phyloP scores from a whole-genome alignment of 371 early-diverging fungal species.

The Parasitella parasitica region DNA sequence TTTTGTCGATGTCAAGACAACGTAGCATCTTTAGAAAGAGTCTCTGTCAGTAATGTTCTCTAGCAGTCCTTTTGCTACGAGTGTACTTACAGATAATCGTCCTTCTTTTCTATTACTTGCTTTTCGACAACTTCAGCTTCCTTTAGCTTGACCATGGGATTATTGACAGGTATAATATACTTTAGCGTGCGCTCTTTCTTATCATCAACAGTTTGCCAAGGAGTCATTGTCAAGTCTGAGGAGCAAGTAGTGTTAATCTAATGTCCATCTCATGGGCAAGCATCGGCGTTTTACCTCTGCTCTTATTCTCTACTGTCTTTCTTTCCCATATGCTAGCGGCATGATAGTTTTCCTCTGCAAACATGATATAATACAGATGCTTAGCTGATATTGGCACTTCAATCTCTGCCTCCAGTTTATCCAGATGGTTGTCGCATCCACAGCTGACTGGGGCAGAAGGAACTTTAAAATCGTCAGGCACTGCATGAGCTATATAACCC shows the following conservation, averaged over 20 bases:
- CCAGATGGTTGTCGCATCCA: conserved; percentile 68
- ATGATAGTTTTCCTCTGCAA: conserved; percentile 34
- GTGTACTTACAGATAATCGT: conserved; percentile 45
- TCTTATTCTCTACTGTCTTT: conserved; percentile 45
- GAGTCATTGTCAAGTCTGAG: conserved; percentile 41
- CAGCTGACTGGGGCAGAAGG: conserved; percentile 58
- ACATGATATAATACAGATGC: conserved; percentile 58
- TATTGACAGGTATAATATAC: conserved; percentile 55
- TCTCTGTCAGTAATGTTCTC: conserved; percentile 7
- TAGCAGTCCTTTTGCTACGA: not conserved
- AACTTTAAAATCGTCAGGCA: conserved; percentile 40
- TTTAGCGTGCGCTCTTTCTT: conserved; percentile 45
- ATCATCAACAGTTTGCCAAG: conserved; percentile 38
- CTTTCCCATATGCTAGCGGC: conserved; percentile 46
- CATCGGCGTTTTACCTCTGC: conserved; percentile 42
- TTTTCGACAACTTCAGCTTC: conserved; percentile 62
- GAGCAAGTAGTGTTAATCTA: not conserved
- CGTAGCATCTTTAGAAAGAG: conserved; percentile 33
- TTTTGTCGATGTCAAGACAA: conserved; percentile 46
- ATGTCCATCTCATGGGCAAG: not conserved
- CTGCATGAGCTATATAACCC: conserved; percentile 18
- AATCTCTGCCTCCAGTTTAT: conserved; percentile 59
- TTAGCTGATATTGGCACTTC: conserved; percentile 62
- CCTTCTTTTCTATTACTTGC: conserved; percentile 48
- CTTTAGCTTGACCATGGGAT: conserved; percentile 43